A percentile compares a stretch with the other conserved stretches of the same genome.
phyloP scores from a whole-genome alignment of 2,329 filamentous ascomycete species.

The Nakataea oryzae region DNA sequence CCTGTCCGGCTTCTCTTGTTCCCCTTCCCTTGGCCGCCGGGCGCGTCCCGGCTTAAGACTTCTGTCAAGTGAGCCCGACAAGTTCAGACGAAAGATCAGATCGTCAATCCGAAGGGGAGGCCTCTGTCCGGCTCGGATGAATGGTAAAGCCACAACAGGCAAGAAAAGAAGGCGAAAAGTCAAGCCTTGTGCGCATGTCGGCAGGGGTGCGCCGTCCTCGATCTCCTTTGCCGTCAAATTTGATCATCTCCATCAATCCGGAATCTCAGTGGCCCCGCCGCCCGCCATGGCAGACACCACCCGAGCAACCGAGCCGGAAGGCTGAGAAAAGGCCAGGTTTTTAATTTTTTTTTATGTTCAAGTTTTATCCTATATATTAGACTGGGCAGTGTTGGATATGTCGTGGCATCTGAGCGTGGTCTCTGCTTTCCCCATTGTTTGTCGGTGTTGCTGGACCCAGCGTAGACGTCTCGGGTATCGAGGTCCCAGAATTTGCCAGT shows the following conservation, averaged over 20 bases:
- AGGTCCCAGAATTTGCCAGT: background rate
- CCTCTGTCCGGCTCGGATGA: background rate
- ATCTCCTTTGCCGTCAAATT: background rate
- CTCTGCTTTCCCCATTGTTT: background rate
- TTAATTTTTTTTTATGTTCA: background rate
- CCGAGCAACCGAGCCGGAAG: background rate
- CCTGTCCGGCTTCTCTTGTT: slow-evolving; percentile 1
- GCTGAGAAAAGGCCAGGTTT: too few species aligned
- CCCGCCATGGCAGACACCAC: background rate
- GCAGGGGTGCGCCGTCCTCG: background rate
- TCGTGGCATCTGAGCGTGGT: background rate
- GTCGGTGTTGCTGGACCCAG: background rate
- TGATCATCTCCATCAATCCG: background rate
- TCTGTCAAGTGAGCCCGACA: background rate
- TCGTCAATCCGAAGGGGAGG: background rate
- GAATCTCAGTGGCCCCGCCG: background rate
- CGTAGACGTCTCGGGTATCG: background rate
- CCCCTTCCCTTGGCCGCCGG: background rate
- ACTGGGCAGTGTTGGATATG: too few species aligned
- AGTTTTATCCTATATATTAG: too few species aligned
- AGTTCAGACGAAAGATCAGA: background rate
- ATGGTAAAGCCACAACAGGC: too few species aligned
- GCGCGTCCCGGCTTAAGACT: background rate
- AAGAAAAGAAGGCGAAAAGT: too few species aligned
- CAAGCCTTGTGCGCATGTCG: background rate